Evolutionary conservation across 768 basidiomycete genomes (phyloP).

Genomic region (Megacollybia marginata): DNA sequence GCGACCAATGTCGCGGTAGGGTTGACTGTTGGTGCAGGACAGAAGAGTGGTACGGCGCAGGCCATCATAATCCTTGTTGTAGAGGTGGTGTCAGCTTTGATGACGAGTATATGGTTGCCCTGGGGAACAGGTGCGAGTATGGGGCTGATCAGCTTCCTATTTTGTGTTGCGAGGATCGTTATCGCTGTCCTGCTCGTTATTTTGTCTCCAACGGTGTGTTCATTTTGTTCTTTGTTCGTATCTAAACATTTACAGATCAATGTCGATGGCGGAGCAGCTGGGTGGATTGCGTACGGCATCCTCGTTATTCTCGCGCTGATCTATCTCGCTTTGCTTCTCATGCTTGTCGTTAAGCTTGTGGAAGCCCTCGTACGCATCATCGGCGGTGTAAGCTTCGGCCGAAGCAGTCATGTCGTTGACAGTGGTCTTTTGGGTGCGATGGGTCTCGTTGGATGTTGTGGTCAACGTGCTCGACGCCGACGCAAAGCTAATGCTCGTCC

Average conservation of each 20-base stretch:
- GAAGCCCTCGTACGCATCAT: conserved; percentile 78
- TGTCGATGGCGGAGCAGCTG: conserved; percentile 70
- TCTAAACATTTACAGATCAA: conserved; percentile 52
- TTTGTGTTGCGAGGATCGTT: conserved; percentile 86
- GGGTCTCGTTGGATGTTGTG: conserved; percentile 61
- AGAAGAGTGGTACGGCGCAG: conserved; percentile 86
- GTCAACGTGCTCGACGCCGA: conserved; percentile 33
- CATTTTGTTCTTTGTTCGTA: conserved; percentile 4
- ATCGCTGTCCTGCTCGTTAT: conserved; percentile 88
- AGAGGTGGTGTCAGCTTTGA: conserved; percentile 80
- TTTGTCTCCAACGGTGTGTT: conserved; percentile 75
- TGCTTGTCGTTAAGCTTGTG: conserved; percentile 78
- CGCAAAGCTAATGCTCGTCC: conserved; percentile 6
- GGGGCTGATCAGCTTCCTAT: conserved; percentile 91
- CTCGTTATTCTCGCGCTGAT: conserved; percentile 77
- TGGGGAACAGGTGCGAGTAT: conserved; percentile 97
- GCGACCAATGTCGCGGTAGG: conserved; percentile 78
- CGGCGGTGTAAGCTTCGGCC: conserved; percentile 77
- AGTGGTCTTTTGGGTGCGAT: conserved; percentile 85
- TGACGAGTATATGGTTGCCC: conserved; percentile 91
- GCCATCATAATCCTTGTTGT: conserved; percentile 84
- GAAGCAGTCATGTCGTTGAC: conserved; percentile 71
- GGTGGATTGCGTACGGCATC: conserved; percentile 94
- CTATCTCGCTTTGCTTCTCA: conserved; percentile 74
- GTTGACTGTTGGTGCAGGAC: conserved; percentile 82